phyloP scores from a whole-genome alignment of 2,329 filamentous ascomycete genomes.

The Dothistroma septosporum region DNA sequence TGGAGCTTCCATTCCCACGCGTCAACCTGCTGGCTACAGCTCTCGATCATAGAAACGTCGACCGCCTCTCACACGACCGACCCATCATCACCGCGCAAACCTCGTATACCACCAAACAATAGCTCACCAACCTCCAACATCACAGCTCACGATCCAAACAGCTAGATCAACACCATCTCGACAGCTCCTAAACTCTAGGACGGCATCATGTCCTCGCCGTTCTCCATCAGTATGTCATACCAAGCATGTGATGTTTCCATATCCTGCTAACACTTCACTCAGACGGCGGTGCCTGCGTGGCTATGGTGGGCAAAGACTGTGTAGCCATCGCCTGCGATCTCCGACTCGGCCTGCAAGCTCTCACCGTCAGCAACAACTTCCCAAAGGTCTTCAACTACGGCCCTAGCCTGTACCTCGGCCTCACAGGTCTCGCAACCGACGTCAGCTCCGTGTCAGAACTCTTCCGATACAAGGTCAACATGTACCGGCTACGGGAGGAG shows the following conservation, averaged over 20 bases:
- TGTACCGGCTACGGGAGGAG: constrained; percentile 98
- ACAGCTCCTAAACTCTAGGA: constrained; percentile 1
- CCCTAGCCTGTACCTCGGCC: constrained; percentile 81
- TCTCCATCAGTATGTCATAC: constrained; percentile 77
- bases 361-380: constrained; percentile 99
- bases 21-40: constrained; percentile 2
- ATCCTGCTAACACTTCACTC: constrained; percentile 12
- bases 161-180: background rate
- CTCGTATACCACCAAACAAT: background rate
- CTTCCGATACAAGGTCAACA: constrained; percentile 99
- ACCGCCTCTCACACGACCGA: background rate
- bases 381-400: constrained; percentile 99
- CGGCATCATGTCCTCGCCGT: constrained; percentile 69
- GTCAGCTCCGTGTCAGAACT: constrained; percentile 91
- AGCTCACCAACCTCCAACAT: background rate
- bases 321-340: constrained; percentile 99
- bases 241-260: background rate
- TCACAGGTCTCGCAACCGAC: constrained; percentile 94
- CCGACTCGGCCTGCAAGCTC: constrained; percentile 88
- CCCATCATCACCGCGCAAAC: background rate
- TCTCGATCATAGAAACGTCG: background rate
- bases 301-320: constrained; percentile 99
- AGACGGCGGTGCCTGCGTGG: constrained; percentile 90
- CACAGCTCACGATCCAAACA: background rate
- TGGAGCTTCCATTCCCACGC: constrained; percentile 8